A percentile compares a stretch with the other conserved stretches of the same genome.
phyloP scores from a whole-genome alignment of 768 basidiomycete species.

The Coprinopsis strossmayeri region DNA sequence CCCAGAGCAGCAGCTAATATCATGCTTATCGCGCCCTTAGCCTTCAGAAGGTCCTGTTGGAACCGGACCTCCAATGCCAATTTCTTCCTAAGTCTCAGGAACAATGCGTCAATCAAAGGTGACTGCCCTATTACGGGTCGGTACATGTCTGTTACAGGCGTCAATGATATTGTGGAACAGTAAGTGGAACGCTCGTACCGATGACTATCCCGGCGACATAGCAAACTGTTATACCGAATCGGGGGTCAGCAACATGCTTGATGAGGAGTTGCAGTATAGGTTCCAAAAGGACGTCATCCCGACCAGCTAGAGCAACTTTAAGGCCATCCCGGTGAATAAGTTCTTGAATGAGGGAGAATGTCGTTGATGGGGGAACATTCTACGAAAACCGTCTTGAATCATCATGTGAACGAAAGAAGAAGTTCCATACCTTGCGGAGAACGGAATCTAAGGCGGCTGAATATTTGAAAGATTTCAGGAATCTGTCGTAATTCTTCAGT shows the following conservation, averaged over 20 bases:
- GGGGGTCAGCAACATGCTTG: constrained; percentile 81
- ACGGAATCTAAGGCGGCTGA: constrained; percentile 92
- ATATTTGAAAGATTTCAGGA: constrained; percentile 91
- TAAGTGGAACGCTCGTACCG: constrained; percentile 42
- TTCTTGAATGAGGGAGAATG: constrained; percentile 90
- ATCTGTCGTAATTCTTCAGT: constrained; percentile 81
- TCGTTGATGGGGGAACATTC: constrained; percentile 78
- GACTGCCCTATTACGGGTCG: constrained; percentile 88
- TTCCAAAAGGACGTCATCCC: constrained; percentile 91
- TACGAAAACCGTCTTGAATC: no score
- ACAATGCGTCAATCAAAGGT: constrained; percentile 82
- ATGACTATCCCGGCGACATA: constrained; percentile 77
- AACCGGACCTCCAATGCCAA: constrained; percentile 83
- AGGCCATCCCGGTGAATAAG: constrained; percentile 89
- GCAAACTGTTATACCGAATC: constrained; percentile 87
- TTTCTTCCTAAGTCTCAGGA: constrained; percentile 76
- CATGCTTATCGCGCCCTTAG: constrained; percentile 90
- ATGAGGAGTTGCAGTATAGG: constrained; percentile 83
- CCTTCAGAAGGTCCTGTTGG: constrained; percentile 77
- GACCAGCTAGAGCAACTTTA: constrained; percentile 75
- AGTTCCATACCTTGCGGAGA: constrained; percentile 61
- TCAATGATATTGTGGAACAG: constrained; percentile 1
- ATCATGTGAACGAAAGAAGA: background rate
- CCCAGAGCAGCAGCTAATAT: constrained; percentile 53
- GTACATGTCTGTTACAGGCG: constrained; percentile 70